Percentiles rank a stretch among this genome's conserved stretches.
These are phyloP conservation scores for Blastocladiella britannica DNA, from an alignment of 192 early-diverging fungal genomes.

Conservation along the genomic window DNA sequence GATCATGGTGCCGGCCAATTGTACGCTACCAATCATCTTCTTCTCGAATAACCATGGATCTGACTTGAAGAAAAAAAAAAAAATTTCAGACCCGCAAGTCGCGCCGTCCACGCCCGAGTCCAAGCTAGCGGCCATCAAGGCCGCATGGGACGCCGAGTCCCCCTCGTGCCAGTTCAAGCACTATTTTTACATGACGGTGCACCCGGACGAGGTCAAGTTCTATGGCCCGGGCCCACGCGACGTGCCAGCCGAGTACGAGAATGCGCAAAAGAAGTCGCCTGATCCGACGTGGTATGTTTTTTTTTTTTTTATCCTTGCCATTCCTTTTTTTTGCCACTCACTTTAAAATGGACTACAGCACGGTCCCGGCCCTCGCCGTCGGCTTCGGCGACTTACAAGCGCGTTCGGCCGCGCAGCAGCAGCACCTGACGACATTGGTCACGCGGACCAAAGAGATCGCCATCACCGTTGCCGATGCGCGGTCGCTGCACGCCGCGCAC, in stretches of 20 bases:
- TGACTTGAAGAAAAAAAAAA: slow-evolving; percentile 9
- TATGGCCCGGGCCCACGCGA: slow-evolving; percentile 54
- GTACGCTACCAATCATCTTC: slow-evolving; percentile 4
- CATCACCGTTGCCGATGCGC: slow-evolving; percentile 29
- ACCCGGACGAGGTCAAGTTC: slow-evolving; percentile 56
- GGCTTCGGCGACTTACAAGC: slow-evolving; percentile 82
- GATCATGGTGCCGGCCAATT: slow-evolving; percentile 16
- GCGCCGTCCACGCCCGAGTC: slow-evolving; percentile 24
- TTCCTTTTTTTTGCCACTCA: too few species aligned
- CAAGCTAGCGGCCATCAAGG: slow-evolving; percentile 40
- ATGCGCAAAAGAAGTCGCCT: slow-evolving; percentile 69
- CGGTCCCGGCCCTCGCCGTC: slow-evolving; percentile 77
- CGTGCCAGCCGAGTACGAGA: slow-evolving; percentile 50
- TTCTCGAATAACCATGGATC: not conserved
- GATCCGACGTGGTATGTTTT: slow-evolving; percentile 50
- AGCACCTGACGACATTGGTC: slow-evolving; percentile 25
- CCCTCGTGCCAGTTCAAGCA: slow-evolving; percentile 69
- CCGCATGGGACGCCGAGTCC: slow-evolving; percentile 53
- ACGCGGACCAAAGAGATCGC: slow-evolving; percentile 22
- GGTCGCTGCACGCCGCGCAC: slow-evolving; percentile 47
- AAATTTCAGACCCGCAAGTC: slow-evolving; percentile 9
- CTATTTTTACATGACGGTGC: slow-evolving; percentile 89
- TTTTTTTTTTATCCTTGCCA: too few species aligned
- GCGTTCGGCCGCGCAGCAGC: slow-evolving; percentile 54
- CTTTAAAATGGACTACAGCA: slow-evolving; percentile 27